Evolutionary conservation across 352 stramenopile genomes (phyloP), one percentile per base, ranked within the genome.

Genomic region (Pythium diclinum): DNA sequence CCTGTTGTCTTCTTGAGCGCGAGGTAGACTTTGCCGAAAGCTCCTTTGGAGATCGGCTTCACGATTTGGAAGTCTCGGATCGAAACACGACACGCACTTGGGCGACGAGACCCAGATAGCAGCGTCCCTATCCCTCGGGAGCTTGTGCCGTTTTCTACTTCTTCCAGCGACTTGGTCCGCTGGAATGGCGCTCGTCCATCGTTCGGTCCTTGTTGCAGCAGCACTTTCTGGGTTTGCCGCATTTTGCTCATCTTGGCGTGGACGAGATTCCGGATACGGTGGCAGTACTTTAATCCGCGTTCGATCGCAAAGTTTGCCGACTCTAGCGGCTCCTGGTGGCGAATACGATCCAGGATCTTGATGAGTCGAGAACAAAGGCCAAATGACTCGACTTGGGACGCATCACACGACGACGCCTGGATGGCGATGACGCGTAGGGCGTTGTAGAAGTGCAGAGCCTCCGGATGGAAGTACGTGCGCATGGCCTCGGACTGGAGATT

Each of bases 221-320:
- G 77, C 5, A 86, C 72, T 67, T 95, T 95, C 33, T 95, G 87
- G 5, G 87, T 92, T 53, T 78, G 76, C 0, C 85, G 74, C 80
- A 95, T 92, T 59, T 94, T 90, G 65, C 77, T 90, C 85, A 95
- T 95, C 64, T 95, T 95, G n/a, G 78, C 74, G 55, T 94, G 79
- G 36, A 95, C 87, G 60, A 91, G 73, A 58, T 89, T 85, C 0
- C 77, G 78, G 57, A 95, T 74, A 10, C 73, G 76, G 0, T 58
- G 57, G 63, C 72, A 85, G 56, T 85, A 95, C 17, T 90, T 91
- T 34, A 76, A 36, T 0, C 78, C 80, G 11, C 77, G 69, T 19
- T 91, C 80, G 11, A 83, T 65, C 0, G 68, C 75, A 47, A 78
- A 82, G 59, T 77, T 84, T 7, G 65, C 49, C 2, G 70, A 76